Evolutionary conservation across 768 basidiomycete species (phyloP), one percentile per base, ranked within the genome.

Genomic region (Rhodocollybia butyracea): DNA sequence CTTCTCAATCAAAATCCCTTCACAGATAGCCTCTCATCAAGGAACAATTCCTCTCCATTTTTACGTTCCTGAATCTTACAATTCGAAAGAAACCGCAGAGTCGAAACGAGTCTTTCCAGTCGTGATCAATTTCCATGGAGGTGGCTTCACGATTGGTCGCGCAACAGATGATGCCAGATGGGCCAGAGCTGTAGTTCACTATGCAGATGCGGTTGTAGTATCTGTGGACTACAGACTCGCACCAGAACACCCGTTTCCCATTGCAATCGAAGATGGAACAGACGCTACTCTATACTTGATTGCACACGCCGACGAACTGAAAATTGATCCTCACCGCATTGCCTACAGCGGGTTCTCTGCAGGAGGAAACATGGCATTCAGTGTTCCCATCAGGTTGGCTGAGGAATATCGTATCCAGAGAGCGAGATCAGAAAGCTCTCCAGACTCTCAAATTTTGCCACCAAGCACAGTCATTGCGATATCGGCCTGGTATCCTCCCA

Each of bases 221-320:
- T 68, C 64, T 15, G 67, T 68, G 31, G 67, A 70, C 45, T 71
- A 70, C 58, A 61, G 68, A 56, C 68, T 70, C 15, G 68, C 68
- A 7, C 70, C 70, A n/a, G 68, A 70, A 34, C 27, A 65, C 40
- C 68, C 66, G 12, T 70, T 72, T 40, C 68, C 68, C 10, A 70
- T 64, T 4, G 68, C 68, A 22, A 68, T 70, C 7, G 70, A 70
- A 41, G 68, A 70, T 38, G 56, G 64, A 2, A 40, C 70, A 8
- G 68, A 70, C 19, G 56, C 48, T 24, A 46, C 53, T 10, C 22
- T 54, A 22, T 54, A 54, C 32, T 43, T 54, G 2, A 43, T 54
- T n/a, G 53, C 45, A 32, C 53, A 54, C 21, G 41, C 53, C 3
- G 42, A 54, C 7, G 53, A 54, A 34, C 12, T 54, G n/a, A 46